Conservation (phyloP, 371 early-diverging fungal species). For the Mucor irregularis region DNA sequence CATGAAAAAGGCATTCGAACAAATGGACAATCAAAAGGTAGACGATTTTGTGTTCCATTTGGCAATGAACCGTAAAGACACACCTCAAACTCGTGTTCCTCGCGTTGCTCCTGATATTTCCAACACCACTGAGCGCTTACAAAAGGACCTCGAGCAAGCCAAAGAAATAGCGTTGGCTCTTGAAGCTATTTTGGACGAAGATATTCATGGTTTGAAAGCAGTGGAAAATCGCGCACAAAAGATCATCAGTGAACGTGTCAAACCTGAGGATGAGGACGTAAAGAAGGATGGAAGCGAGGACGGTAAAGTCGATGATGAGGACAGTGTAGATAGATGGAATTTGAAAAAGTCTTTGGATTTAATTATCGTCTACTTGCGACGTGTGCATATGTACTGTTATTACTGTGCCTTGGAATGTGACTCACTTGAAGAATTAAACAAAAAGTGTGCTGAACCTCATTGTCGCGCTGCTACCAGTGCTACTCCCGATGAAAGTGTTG, state of each 20-base stretch:
- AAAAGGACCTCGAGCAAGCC: slow-evolving; percentile 68
- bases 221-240: slow-evolving; percentile 40
- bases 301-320: slow-evolving; percentile 18
- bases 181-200: slow-evolving; percentile 36
- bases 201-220: slow-evolving; percentile 27
- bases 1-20: slow-evolving; percentile 68
- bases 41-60: slow-evolving; percentile 79
- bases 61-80: slow-evolving; percentile 61
- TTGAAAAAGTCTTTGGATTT: slow-evolving; percentile 77
- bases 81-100: slow-evolving; percentile 44
- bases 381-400: slow-evolving; percentile 94
- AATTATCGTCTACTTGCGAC: slow-evolving; percentile 80
- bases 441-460: slow-evolving; percentile 76
- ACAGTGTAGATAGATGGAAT: slow-evolving; percentile 23
- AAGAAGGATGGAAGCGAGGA: slow-evolving; percentile 14
- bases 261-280: not conserved
- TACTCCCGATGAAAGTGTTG: slow-evolving; percentile 7
- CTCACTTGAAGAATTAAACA: slow-evolving; percentile 78
- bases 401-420: slow-evolving; percentile 87
- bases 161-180: slow-evolving; percentile 64
- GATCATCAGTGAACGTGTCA: slow-evolving; percentile 18
- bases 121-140: slow-evolving; percentile 63
- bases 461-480: slow-evolving; percentile 50
- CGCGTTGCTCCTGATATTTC: slow-evolving; percentile 67
- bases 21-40: slow-evolving; percentile 64